phyloP scores from a whole-genome alignment of 208 protist genomes.

The Leishmania aethiopica region DNA sequence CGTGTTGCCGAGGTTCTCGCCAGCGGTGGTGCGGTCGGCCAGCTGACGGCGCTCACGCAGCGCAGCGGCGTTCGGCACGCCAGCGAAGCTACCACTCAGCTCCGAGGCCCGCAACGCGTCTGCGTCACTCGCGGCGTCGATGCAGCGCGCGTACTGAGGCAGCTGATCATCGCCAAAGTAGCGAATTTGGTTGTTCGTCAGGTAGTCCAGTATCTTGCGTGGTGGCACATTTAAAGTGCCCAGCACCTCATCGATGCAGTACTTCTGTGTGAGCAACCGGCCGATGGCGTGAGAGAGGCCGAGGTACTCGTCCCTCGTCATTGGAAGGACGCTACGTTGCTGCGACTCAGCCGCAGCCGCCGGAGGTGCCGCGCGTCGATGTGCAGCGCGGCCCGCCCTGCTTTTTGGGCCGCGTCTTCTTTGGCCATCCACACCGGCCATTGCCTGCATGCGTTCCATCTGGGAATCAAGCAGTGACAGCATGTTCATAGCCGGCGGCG shows the following conservation, averaged over 20 bases:
- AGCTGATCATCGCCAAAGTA: slow-evolving; percentile 74
- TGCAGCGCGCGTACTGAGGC: slow-evolving; percentile 48
- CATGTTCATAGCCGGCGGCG: slow-evolving; percentile 8
- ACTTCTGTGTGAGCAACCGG: slow-evolving; percentile 83
- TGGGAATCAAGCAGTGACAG: slow-evolving; percentile 19
- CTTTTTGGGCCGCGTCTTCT: neutral
- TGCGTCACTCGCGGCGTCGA: slow-evolving; percentile 45
- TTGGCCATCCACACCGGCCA: neutral
- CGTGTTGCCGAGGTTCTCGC: slow-evolving; percentile 40
- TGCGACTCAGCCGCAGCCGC: neutral
- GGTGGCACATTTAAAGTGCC: slow-evolving; percentile 61
- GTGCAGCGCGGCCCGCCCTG: neutral
- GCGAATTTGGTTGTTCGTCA: slow-evolving; percentile 69
- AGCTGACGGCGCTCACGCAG: slow-evolving; percentile 36
- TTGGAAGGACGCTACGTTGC: slow-evolving; percentile 21
- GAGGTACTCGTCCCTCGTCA: slow-evolving; percentile 73
- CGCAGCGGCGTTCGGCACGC: slow-evolving; percentile 12
- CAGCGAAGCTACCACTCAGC: slow-evolving; percentile 15
- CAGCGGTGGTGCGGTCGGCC: slow-evolving; percentile 41
- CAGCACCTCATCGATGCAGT: slow-evolving; percentile 54
- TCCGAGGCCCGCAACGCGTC: slow-evolving; percentile 58
- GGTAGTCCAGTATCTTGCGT: slow-evolving; percentile 67
- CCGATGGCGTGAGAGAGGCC: slow-evolving; percentile 78
- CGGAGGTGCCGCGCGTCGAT: neutral
- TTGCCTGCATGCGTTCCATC: neutral